Base-by-base conservation (phyloP, 352 stramenopile genomes). In the Halophytophthora batemanensis region DNA sequence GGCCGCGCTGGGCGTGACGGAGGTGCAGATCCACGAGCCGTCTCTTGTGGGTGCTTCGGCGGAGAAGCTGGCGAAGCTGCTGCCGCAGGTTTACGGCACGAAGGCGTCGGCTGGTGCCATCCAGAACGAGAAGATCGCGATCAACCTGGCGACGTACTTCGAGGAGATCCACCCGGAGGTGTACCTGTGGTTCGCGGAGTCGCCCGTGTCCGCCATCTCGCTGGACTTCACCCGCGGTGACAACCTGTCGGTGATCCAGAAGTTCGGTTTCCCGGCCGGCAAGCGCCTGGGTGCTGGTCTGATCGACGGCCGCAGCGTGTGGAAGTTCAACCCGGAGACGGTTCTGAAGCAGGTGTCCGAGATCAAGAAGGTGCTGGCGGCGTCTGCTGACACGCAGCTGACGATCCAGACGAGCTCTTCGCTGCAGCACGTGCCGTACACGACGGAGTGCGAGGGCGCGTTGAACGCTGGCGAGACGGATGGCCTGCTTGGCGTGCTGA, bases 11-110 rank as follows among this genome's bases (percentile, higher is more conserved):
- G 89, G 88, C 41, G 71, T 96, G 3, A 57, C 64, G 3, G 82
- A 97, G 50, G 73, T 98, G 42, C 91, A 97, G 76, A 72, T 98
- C 28, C 87, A 97, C 63, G 91, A 98, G 70, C 86, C 91, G 10
- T 88, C 81, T 52, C 76, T 98, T 18, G 90, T 96, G 13, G 81
- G 87, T 10, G 79, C 77, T 31, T 73, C 69, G 34, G 77, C 81
- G 8, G 65, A 74, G 15, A 63, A 77, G 46, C 57, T 91, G 1
- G 59, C 82, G 17, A 64, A 72, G 22, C 71, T 86, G 59, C 50
- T 91, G 48, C 43, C 54, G 5, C 77, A 71, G 6, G 82, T 90
- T 22, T 94, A 94, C 69, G 78, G 80, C 31, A 58, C 58, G 38
- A 87, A 84, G 59, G 65, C 71, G 34, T 37, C 47, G 35, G 62